Evolutionary conservation across 768 basidiomycete species (phyloP), one percentile per base, ranked within the genome.

Genomic region (Tylopilus felleus): DNA sequence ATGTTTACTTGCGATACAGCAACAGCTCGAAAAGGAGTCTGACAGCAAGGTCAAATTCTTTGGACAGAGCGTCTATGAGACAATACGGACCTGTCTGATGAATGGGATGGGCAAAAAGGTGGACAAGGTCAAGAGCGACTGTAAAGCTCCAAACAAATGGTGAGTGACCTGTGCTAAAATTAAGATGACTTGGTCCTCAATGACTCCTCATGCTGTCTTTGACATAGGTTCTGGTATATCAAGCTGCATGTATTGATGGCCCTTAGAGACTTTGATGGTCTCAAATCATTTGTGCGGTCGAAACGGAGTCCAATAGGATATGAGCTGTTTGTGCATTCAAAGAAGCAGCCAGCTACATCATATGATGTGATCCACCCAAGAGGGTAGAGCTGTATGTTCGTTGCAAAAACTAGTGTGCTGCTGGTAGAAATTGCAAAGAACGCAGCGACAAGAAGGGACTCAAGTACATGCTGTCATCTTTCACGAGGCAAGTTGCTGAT

Each of bases 71-170:
- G 77, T 97, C 51, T 94, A 89, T 62, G 90, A 90, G 56, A 97
- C 97, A 2, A 86, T 98, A 55, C 79, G 84, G 22, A 74, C 75
- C 27, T 91, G 93, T 58, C 68, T 98, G 19, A 65, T 88, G 31
- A 90, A 89, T 51, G 88, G 86, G 12, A 78, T 95, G 75, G 72
- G 81, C 19, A 98, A 95, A 73, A 80, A 84, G 54, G 97, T 94
- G 1, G 97, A 99, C 64, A 92, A 88, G 65, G 71, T 96, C 55
- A 86, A 88, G 66, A 76, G 77, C 2, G 96, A 98, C 59, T 98
- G 93, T 77, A 95, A 90, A 66, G 90, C 98, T 1, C 83, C 93
- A 1, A 96, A 98, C 66, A 98, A 95, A 74, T 78, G 96, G 94
- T 93, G 49, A 25, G 80, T 12, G 25, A 64, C 29, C 16, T 8